Percentiles rank a stretch among this genome's conserved stretches.
phyloP scores from a whole-genome alignment of 495 filamentous ascomycete species.

The Tuber indicum region DNA sequence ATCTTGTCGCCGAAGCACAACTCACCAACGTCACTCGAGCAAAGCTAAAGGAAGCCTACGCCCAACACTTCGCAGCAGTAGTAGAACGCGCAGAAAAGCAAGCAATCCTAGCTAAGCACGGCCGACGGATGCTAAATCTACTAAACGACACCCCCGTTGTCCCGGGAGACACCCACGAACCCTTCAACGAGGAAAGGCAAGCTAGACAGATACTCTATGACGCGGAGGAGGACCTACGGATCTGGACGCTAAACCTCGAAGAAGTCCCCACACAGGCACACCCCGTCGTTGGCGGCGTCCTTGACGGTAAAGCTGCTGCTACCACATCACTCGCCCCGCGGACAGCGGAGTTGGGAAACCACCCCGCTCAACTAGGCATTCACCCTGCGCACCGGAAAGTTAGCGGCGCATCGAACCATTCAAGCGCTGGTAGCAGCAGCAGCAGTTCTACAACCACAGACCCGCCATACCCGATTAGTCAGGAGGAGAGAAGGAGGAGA shows the following conservation, averaged over 20 bases:
- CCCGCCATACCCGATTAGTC: constrained; percentile 33
- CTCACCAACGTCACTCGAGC: constrained; percentile 90
- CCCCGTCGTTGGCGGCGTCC: constrained; percentile 22
- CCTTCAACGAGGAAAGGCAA: constrained; percentile 57
- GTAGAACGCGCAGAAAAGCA: constrained; percentile 97
- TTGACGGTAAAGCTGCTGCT: constrained; percentile 26
- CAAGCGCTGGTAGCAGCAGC: neutral
- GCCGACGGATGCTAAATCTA: constrained; percentile 72
- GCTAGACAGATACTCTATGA: constrained; percentile 85
- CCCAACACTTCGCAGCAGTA: constrained; percentile 73
- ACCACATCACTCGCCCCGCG: constrained; percentile 4
- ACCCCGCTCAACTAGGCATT: constrained; percentile 22
- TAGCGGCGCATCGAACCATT: constrained; percentile 14
- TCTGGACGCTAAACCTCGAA: constrained; percentile 60
- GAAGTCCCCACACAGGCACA: constrained; percentile 48
- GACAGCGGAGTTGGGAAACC: constrained; percentile 6
- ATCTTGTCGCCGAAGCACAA: constrained; percentile 91
- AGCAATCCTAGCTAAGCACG: constrained; percentile 82
- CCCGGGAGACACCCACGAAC: constrained; percentile 66
- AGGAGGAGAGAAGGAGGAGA: constrained; percentile 16
- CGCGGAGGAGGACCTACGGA: constrained; percentile 76
- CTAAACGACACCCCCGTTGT: constrained; percentile 89
- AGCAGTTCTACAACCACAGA: constrained; percentile 17
- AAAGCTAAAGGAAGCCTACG: constrained; percentile 90
- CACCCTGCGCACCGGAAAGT: constrained; percentile 31